phyloP scores from a whole-genome alignment of 2,329 filamentous ascomycete genomes.

The Fragosphaeria purpurea region DNA sequence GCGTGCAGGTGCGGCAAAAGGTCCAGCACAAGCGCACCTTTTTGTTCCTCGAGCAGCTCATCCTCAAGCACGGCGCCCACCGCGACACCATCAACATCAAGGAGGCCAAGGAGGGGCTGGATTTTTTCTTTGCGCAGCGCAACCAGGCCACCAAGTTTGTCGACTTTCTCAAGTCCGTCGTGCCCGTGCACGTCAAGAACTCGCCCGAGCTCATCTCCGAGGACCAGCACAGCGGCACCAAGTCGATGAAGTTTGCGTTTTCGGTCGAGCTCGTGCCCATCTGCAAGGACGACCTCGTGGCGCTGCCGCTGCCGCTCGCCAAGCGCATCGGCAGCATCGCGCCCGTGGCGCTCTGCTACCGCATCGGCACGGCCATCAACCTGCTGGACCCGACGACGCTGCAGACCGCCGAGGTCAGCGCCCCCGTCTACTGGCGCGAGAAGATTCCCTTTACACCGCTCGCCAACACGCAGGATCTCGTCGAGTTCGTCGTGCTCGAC shows the following conservation, averaged over 20 bases:
- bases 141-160: conserved; percentile 78
- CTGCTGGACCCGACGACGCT: conserved; percentile 84
- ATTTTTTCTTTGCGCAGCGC: conserved; percentile 84
- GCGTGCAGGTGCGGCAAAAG: conserved; percentile 92
- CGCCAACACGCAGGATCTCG: conserved; percentile 72
- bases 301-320: conserved; percentile 78
- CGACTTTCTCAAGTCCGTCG: conserved; percentile 68
- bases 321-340: conserved; percentile 81
- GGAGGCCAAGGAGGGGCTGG: conserved; percentile 88
- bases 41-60: conserved; percentile 74
- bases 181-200: conserved; percentile 47
- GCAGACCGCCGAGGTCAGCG: conserved; percentile 77
- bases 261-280: conserved; percentile 85
- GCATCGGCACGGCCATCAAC: conserved; percentile 82
- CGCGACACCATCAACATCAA: conserved; percentile 96
- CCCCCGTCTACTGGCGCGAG: conserved; percentile 73
- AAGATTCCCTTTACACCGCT: conserved; percentile 68
- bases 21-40: conserved; percentile 75
- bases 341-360: conserved; percentile 75
- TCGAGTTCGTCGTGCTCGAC: conserved; percentile 91
- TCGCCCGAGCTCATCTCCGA: conserved; percentile 72
- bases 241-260: conserved; percentile 91
- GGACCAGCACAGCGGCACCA: conserved; percentile 82
- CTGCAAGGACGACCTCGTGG: conserved; percentile 96
- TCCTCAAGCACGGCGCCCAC: conserved; percentile 82